Evolutionary conservation across 2,329 filamentous ascomycete species (phyloP).

Genomic region (Aureobasidium zeae): DNA sequence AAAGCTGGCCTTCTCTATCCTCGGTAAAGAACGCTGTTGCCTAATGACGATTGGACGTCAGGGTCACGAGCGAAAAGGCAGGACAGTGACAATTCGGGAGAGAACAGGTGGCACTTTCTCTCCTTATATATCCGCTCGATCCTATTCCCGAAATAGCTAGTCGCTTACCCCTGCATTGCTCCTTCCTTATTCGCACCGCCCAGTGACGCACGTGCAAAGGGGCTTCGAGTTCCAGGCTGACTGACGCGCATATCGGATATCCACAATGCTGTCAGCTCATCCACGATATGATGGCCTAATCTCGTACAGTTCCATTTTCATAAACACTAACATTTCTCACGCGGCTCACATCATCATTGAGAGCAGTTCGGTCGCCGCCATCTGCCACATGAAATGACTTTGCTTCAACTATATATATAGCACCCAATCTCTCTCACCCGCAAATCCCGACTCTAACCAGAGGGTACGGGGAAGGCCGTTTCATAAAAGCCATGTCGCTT

Average conservation of each 20-base stretch:
- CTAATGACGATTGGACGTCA: background rate
- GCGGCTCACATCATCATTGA: no score
- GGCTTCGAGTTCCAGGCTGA: no score
- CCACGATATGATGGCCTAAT: no score
- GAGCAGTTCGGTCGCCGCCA: no score
- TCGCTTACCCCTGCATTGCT: background rate
- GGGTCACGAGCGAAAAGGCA: background rate
- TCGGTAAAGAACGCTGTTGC: slow-evolving; percentile 7
- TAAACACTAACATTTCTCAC: no score
- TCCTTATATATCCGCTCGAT: background rate
- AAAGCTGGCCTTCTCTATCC: slow-evolving; percentile 12
- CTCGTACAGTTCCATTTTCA: no score
- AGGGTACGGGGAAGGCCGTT: no score
- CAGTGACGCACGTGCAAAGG: slow-evolving; percentile 1
- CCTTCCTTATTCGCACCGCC: background rate
- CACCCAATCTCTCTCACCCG: no score
- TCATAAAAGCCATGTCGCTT: no score
- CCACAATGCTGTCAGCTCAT: slow-evolving; percentile 4
- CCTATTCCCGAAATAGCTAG: slow-evolving; percentile 3
- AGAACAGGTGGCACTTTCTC: slow-evolving; percentile 2
- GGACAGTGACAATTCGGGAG: background rate
- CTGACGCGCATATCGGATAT: background rate
- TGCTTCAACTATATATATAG: no score
- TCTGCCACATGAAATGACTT: no score
- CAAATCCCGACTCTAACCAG: no score